phyloP scores from a whole-genome alignment of 306 rosid species.

The Betula pendula region DNA sequence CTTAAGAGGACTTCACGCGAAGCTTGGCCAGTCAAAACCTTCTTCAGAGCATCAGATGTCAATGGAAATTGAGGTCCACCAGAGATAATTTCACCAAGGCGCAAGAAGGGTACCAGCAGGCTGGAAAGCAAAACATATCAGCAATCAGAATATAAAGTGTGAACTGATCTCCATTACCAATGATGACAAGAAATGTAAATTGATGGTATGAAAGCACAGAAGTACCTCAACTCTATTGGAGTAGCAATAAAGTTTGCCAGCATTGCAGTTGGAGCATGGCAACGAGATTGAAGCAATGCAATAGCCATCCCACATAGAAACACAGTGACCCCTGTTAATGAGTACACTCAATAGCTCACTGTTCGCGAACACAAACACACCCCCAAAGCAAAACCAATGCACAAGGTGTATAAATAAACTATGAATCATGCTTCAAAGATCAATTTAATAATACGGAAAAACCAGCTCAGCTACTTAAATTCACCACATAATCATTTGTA shows the following conservation, averaged over 20 bases:
- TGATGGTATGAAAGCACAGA: slow-evolving; percentile 13
- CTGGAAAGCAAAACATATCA: slow-evolving; percentile 44
- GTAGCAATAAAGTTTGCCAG: slow-evolving; percentile 85
- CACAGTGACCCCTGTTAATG: slow-evolving; percentile 71
- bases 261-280: slow-evolving; percentile 92
- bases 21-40: slow-evolving; percentile 80
- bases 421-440: background rate
- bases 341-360: slow-evolving; percentile 10
- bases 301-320: slow-evolving; percentile 72
- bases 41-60: slow-evolving; percentile 83
- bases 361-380: background rate
- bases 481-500: background rate
- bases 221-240: slow-evolving; percentile 88
- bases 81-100: slow-evolving; percentile 74
- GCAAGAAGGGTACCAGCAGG: slow-evolving; percentile 83
- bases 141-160: background rate
- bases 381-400: background rate
- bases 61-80: slow-evolving; percentile 84
- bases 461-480: slow-evolving; percentile 11
- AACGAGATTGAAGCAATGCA: slow-evolving; percentile 63
- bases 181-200: slow-evolving; percentile 8
- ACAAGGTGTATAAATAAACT: slow-evolving; percentile 1
- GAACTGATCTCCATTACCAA: background rate
- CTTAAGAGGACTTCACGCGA: slow-evolving; percentile 68
- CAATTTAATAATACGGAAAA: background rate